Evolutionary conservation across 169 alveolate genomes (phyloP), one percentile per base, ranked within the genome.

Genomic region (Ichthyophthirius multifiliis): DNA sequence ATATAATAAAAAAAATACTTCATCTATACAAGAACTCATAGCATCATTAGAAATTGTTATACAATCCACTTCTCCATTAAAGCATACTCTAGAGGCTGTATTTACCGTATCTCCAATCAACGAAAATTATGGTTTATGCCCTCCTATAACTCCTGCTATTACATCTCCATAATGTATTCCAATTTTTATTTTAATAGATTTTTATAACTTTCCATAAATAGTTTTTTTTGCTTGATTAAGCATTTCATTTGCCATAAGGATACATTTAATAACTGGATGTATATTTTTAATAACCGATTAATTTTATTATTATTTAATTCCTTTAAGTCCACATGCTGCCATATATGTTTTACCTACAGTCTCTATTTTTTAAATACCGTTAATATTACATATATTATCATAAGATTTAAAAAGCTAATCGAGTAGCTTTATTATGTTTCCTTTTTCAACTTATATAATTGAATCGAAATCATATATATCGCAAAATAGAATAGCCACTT

Each of bases 81-180:
- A 83, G 46, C 96, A 86, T 85, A 94, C 92, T 82, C 97, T 87
- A 62, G 93, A 81, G 9, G 97, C 88, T 10, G 95, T 94, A 82
- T 94, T 94, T 2, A 94, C 96, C 23, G 96, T 89, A 83, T 92
- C 97, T 0, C 97, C 97, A 43, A 94, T 90, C 23, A 94, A 77
- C 12, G 95, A 86, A 77, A 94, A 94, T 78, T 94, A 85, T 0
- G 97, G 97, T 46, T 94, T 94, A 74, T 90, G 96, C 31, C 89
- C 89, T 13, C 97, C 97, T 1, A 94, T 93, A 23, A 94, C 96
- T 12, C 96, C 97, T 4, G 96, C 94, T 30, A 92, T 87, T 0
- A 94, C 97, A 34, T 87, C 81, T 15, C 97, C 97, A 74, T 87
- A 89, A 76, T 94, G 95, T 27, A 94, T 90, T 13, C 97, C 97